These are phyloP conservation scores for Angophora floribunda DNA, from an alignment of 345 rosid genomes.

Conservation along the genomic window DNA sequence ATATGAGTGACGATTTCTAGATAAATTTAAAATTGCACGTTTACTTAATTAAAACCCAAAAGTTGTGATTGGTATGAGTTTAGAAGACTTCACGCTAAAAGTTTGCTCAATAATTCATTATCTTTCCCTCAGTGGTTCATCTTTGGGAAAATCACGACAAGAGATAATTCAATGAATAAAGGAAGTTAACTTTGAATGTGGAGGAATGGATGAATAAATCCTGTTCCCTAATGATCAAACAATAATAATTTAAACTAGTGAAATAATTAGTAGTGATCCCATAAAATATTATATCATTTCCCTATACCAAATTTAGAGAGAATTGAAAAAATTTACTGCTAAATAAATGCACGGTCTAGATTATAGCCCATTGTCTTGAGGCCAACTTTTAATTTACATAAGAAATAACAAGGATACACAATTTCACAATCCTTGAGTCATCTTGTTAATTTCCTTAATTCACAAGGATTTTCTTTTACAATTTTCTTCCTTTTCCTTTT, in stretches of 20 bases:
- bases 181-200: background rate
- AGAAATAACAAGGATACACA: constrained; percentile 9
- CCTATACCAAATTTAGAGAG: background rate
- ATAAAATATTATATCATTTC: background rate
- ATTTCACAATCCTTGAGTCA: background rate
- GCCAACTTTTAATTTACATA: constrained; percentile 2
- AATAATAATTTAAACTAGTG: background rate
- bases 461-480: background rate
- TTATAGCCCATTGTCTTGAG: background rate
- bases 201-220: background rate
- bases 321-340: background rate
- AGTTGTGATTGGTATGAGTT: accelerated
- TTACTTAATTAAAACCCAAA: background rate
- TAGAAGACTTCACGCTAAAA: accelerated
- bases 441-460: background rate
- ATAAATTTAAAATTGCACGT: background rate
- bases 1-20: accelerated
- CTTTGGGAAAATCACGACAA: background rate
- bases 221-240: background rate
- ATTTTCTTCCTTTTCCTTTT: constrained; percentile 10
- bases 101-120: background rate
- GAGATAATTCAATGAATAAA: background rate
- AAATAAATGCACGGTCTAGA: background rate
- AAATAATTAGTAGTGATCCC: background rate
- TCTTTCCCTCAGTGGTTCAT: background rate